Conservation (phyloP, 352 stramenopile genomes). For the Peronosclerospora sorghi region DNA sequence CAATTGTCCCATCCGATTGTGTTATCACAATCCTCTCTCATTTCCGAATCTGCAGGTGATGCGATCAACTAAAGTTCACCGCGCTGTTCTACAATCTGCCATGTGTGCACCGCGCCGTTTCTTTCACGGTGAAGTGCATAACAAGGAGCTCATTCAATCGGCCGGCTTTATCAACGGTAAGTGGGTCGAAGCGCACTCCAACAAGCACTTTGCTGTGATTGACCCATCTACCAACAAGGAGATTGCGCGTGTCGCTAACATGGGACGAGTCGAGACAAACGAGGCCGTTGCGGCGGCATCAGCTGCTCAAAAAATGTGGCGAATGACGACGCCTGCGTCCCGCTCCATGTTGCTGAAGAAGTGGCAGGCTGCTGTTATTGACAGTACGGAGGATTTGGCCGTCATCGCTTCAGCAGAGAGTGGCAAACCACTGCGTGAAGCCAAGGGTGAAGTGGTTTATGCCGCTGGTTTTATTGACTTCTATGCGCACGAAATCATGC, state of each 20-base stretch:
- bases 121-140: conserved; percentile 49
- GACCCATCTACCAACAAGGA: conserved; percentile 71
- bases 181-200: conserved; percentile 55
- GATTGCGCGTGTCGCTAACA: conserved; percentile 59
- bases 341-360: conserved; percentile 71
- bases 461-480: conserved; percentile 92
- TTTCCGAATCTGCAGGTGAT: conserved; percentile 1
- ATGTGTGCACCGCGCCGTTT: conserved; percentile 7
- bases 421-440: conserved; percentile 93
- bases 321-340: conserved; percentile 33
- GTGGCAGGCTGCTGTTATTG: conserved; percentile 60
- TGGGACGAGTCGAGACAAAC: conserved; percentile 52
- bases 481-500: conserved; percentile 92
- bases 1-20: no score
- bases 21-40: no score
- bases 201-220: conserved; percentile 46
- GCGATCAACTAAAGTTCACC: conserved; percentile 23
- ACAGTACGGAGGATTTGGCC: conserved; percentile 70
- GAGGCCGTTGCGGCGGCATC: conserved; percentile 63
- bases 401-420: conserved; percentile 94
- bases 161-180: conserved; percentile 70
- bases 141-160: conserved; percentile 58
- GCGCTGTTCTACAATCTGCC: conserved; percentile 10
- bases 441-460: conserved; percentile 91
- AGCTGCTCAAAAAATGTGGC: conserved; percentile 53